Evolutionary conservation across 768 basidiomycete genomes (phyloP).

Genomic region (Piloderma croceum): DNA sequence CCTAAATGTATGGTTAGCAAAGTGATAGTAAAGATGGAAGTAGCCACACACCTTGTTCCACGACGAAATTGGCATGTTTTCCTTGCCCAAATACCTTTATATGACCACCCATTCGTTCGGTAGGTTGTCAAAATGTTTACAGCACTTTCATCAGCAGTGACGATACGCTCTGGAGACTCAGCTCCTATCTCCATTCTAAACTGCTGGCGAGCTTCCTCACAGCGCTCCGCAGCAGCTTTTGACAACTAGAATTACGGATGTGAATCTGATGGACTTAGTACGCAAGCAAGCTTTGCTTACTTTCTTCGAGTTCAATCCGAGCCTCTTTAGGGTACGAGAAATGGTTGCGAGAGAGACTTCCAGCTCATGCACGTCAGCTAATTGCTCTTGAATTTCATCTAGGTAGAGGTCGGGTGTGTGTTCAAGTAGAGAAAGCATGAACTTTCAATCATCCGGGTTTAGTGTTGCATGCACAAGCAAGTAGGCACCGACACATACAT

Average conservation of each 20-base stretch:
- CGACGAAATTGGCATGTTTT: slow-evolving; percentile 13
- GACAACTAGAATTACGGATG: slow-evolving; percentile 8
- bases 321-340: slow-evolving; percentile 9
- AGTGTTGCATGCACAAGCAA: too few species aligned
- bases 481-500: slow-evolving; percentile 5
- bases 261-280: background rate
- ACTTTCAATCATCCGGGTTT: slow-evolving; percentile 5
- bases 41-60: slow-evolving; percentile 11
- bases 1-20: slow-evolving; percentile 4
- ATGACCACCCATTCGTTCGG: slow-evolving; percentile 11
- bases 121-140: slow-evolving; percentile 16
- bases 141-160: slow-evolving; percentile 14
- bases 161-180: slow-evolving; percentile 10
- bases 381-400: slow-evolving; percentile 13
- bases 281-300: background rate
- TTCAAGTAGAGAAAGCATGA: slow-evolving; percentile 15
- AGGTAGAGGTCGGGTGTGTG: slow-evolving; percentile 18
- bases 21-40: background rate
- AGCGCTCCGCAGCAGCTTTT: slow-evolving; percentile 10
- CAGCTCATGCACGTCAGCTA: slow-evolving; percentile 7
- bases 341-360: slow-evolving; percentile 11
- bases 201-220: slow-evolving; percentile 5
- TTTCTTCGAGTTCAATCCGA: slow-evolving; percentile 11
- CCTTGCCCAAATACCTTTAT: slow-evolving; percentile 6
- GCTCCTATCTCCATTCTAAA: slow-evolving; percentile 11